Conservation (phyloP, 2,329 filamentous ascomycete genomes). For the Exophiala viscosa region DNA sequence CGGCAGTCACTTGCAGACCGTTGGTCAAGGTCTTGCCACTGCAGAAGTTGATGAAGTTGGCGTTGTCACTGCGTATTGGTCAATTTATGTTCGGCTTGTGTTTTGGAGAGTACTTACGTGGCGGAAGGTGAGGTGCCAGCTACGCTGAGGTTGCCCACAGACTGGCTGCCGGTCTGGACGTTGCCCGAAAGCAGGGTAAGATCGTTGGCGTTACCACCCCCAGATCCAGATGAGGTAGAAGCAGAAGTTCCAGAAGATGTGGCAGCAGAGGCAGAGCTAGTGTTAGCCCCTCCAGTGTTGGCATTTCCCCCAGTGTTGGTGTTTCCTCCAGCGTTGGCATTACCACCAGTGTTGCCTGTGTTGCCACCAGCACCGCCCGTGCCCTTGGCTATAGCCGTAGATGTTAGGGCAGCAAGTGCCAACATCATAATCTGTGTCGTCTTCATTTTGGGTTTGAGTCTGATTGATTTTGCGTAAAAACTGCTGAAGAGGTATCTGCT, state of each 20-base stretch:
- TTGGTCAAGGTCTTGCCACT: slow-evolving; percentile 53
- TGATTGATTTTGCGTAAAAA: too few species aligned
- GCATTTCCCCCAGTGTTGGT: slow-evolving; percentile 11
- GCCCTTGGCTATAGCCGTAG: slow-evolving; percentile 16
- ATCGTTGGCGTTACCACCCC: slow-evolving; percentile 1
- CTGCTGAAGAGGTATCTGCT: too few species aligned
- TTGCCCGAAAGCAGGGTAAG: slow-evolving; percentile 14
- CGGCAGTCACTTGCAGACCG: slow-evolving; percentile 47
- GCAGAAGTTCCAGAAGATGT: too few species aligned
- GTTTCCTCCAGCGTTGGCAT: slow-evolving; percentile 6
- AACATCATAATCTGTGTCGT: slow-evolving; percentile 19
- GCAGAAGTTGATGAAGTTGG: slow-evolving; percentile 62
- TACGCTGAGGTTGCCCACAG: slow-evolving; percentile 6
- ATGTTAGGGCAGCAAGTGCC: slow-evolving; percentile 17
- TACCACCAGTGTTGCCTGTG: slow-evolving; percentile 6
- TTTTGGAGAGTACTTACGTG: slow-evolving; percentile 14
- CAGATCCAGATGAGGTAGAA: background rate
- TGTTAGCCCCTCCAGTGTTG: slow-evolving; percentile 1
- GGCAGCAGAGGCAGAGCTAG: too few species aligned
- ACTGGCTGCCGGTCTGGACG: slow-evolving; percentile 23
- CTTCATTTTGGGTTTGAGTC: slow-evolving; percentile 19
- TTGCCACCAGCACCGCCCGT: slow-evolving; percentile 5
- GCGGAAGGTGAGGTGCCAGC: slow-evolving; percentile 20
- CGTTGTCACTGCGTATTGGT: slow-evolving; percentile 31
- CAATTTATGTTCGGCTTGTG: slow-evolving; percentile 7